Percentiles rank a stretch among this genome's conserved stretches.
Conservation (phyloP, 1,139 yeast genomes). For the Scheffersomyces illinoinensis region DNA sequence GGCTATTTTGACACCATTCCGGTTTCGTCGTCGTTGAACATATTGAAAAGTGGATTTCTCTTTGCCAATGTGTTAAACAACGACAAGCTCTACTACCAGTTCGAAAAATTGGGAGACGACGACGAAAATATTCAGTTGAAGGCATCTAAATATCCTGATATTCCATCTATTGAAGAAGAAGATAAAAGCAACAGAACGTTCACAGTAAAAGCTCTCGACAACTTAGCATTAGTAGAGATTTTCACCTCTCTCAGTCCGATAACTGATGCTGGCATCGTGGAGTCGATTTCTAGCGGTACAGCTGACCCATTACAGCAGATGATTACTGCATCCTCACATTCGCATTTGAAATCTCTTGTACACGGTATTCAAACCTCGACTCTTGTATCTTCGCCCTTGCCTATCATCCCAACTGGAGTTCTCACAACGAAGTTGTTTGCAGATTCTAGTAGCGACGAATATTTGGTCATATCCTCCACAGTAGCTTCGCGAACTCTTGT, state of each 20-base stretch:
- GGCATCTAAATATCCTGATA: not conserved
- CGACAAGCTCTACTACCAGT: constrained; percentile 69
- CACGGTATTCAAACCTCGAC: constrained; percentile 63
- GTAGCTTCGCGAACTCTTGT: constrained; percentile 64
- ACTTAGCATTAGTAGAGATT: constrained; percentile 59
- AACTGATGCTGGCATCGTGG: constrained; percentile 46
- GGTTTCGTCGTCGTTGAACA: constrained; percentile 50
- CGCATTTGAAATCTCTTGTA: constrained; percentile 52
- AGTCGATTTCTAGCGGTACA: constrained; percentile 30
- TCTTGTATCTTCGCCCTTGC: constrained; percentile 72
- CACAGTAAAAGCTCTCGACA: constrained; percentile 43
- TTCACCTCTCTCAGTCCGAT: constrained; percentile 61
- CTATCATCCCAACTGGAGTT: constrained; percentile 57
- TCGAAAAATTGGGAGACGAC: constrained; percentile 66
- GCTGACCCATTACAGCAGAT: constrained; percentile 38
- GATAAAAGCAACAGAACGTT: constrained; percentile 4
- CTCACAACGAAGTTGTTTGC: constrained; percentile 56
- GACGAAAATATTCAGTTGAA: constrained; percentile 28
- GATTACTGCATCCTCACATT: constrained; percentile 31
- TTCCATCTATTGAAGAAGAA: not conserved
- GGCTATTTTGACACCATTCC: constrained; percentile 78
- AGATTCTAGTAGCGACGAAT: constrained; percentile 56
- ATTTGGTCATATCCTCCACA: constrained; percentile 65
- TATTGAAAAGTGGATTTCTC: constrained; percentile 75
- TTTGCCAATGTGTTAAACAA: constrained; percentile 66